Percentiles rank a stretch among this genome's conserved stretches.
These are phyloP conservation scores for Arachis monticola DNA, from an alignment of 331 rosid species.

Conservation along the genomic window DNA sequence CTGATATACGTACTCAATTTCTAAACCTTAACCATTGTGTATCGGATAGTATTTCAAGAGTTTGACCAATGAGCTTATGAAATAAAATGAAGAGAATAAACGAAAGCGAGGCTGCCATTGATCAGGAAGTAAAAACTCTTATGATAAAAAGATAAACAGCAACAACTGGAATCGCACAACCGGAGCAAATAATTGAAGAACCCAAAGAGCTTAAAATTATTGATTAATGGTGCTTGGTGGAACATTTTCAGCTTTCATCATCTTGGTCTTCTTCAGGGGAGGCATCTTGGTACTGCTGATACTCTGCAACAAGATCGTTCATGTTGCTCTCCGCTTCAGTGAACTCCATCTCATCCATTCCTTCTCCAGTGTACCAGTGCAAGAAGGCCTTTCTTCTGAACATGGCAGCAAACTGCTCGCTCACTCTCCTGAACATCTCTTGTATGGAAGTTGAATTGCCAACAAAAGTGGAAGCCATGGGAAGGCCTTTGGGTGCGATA, in stretches of 20 bases:
- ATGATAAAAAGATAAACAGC: neutral
- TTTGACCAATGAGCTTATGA: no score
- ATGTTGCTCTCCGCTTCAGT: slow-evolving; percentile 78
- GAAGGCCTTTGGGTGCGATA: slow-evolving; percentile 65
- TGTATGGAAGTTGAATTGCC: slow-evolving; percentile 83
- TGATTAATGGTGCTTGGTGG: slow-evolving; percentile 28
- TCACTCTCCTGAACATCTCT: slow-evolving; percentile 76
- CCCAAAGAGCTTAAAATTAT: slow-evolving; percentile 15
- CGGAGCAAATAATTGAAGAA: neutral
- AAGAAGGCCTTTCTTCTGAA: slow-evolving; percentile 76
- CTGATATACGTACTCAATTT: neutral
- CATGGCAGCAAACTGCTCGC: slow-evolving; percentile 79
- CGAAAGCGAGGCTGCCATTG: no score
- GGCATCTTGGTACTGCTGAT: slow-evolving; percentile 83
- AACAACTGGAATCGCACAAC: slow-evolving; percentile 11
- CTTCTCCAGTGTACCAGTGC: slow-evolving; percentile 86
- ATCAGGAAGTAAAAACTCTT: no score
- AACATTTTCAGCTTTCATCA: slow-evolving; percentile 51
- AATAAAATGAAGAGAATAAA: no score
- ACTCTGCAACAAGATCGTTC: slow-evolving; percentile 84
- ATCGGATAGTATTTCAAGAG: no score
- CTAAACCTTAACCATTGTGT: neutral
- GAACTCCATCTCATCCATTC: slow-evolving; percentile 84
- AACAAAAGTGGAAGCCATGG: slow-evolving; percentile 71
- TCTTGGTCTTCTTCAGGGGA: slow-evolving; percentile 48